Evolutionary conservation across 805 yeast genomes (phyloP).

Genomic region (Yamadazyma ubonensis): DNA sequence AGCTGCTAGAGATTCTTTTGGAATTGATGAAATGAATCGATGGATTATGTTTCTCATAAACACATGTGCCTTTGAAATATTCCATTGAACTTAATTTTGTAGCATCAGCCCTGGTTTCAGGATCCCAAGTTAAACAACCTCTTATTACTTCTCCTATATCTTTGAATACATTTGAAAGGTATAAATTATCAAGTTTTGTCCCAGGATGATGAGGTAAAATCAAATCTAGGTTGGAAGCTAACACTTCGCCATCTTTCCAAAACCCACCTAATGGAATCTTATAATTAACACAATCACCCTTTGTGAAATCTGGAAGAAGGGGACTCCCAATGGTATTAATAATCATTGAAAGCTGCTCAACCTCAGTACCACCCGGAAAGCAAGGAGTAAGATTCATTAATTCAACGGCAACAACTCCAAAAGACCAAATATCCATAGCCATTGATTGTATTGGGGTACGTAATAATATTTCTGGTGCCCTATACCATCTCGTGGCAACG

Average conservation of each 20-base stretch:
- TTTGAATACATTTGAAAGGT: background rate
- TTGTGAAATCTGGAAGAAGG: constrained; percentile 23
- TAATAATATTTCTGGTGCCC: constrained; percentile 77
- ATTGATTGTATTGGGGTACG: constrained; percentile 60
- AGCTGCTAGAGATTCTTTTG: background rate
- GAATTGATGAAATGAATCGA: constrained; percentile 4
- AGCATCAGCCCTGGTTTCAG: constrained; percentile 58
- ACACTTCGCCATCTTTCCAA: constrained; percentile 62
- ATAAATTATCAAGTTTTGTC: constrained; percentile 20
- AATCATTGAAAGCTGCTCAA: constrained; percentile 75
- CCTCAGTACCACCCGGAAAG: constrained; percentile 78
- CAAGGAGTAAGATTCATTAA: constrained; percentile 71
- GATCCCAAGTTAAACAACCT: constrained; percentile 74
- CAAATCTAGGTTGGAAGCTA: constrained; percentile 57
- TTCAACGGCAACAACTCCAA: constrained; percentile 76
- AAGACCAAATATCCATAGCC: constrained; percentile 85
- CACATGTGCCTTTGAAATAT: constrained; percentile 51
- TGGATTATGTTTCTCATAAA: constrained; percentile 10
- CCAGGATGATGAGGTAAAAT: constrained; percentile 58
- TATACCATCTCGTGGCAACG: constrained; percentile 83
- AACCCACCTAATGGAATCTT: constrained; percentile 60
- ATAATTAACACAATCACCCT: constrained; percentile 1
- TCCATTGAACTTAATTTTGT: constrained; percentile 47
- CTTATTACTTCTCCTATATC: constrained; percentile 23
- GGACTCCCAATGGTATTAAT: constrained; percentile 77